A percentile compares a stretch with the other conserved stretches of the same genome.
phyloP scores from a whole-genome alignment of 2,329 filamentous ascomycete species.

The Gremmenia infestans region DNA sequence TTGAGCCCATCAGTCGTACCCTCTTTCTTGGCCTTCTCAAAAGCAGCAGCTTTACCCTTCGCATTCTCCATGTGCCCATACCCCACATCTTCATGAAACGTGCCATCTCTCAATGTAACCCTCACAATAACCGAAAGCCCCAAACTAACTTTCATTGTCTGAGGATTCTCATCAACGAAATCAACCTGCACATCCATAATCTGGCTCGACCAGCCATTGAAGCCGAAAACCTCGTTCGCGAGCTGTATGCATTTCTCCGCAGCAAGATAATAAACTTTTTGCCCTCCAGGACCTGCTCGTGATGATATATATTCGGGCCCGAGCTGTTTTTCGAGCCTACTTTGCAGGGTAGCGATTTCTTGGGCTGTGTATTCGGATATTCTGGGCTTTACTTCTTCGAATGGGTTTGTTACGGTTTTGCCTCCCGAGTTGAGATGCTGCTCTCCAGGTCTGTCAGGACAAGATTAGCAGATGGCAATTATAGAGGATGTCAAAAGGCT shows the following conservation, averaged over 20 bases:
- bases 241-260: slow-evolving; percentile 95
- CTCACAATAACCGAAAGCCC: slow-evolving; percentile 87
- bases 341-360: slow-evolving; percentile 83
- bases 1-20: slow-evolving; percentile 94
- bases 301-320: slow-evolving; percentile 95
- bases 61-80: slow-evolving; percentile 97
- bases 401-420: slow-evolving; percentile 66
- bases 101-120: slow-evolving; percentile 85
- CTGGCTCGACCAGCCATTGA: slow-evolving; percentile 96
- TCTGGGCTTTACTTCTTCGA: slow-evolving; percentile 63
- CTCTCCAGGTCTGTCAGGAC: slow-evolving; percentile 55
- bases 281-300: slow-evolving; percentile 74
- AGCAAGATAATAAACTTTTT: slow-evolving; percentile 89
- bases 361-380: slow-evolving; percentile 81
- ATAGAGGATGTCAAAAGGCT: slow-evolving; percentile 18
- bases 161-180: slow-evolving; percentile 82
- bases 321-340: slow-evolving; percentile 83
- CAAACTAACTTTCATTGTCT: slow-evolving; percentile 73
- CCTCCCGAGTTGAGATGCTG: slow-evolving; percentile 45
- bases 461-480: slow-evolving; percentile 8
- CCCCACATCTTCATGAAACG: slow-evolving; percentile 96
- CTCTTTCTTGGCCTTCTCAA: slow-evolving; percentile 98
- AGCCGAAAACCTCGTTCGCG: slow-evolving; percentile 92
- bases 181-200: slow-evolving; percentile 94
- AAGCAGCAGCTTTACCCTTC: slow-evolving; percentile 90